Base-by-base conservation (phyloP, 2,329 filamentous ascomycete genomes). In the Alternaria viburni region DNA sequence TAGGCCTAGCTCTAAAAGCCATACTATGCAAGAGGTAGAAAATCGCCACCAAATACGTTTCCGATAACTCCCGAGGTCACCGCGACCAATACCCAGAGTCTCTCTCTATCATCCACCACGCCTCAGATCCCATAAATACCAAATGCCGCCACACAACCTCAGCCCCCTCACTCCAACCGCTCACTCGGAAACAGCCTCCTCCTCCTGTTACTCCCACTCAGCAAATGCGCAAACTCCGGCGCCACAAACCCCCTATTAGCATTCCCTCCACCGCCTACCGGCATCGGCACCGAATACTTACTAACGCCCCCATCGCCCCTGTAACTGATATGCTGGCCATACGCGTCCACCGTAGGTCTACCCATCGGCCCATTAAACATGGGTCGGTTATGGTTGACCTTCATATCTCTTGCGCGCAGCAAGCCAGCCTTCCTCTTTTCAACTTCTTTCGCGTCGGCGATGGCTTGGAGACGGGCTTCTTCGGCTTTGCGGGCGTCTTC, bases 291-390 rank as follows among this genome's bases (percentile, higher is more conserved):
- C 5, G n/a, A 3, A 4, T 43, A 28, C 25, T 45, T 28, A 4
- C 17, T 52, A 2, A 23, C 21, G 12, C 10, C 19, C 3, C 17
- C 49, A 26, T 36, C 36, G 0, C 13, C 13, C 4, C 15, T 19
- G 21, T n/a, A 19, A 15, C 15, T 41, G 5, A 52, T 52, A 52
- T 36, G 30, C 49, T 52, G 49, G 8, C 49, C 51, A 25, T 55
- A 60, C 9, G n/a, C 44, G 36, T 57, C 59, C 15, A 52, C 19
- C 6, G 49, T 52, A 8, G 59, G 46, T 25, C 41, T 28, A 9
- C 54, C 54, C 54, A 56, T 56, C 43, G 41, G 13, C 13, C 69
- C 64, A 26, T 75, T 73, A 26, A 70, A 74, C 57, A 75, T 47
- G n/a, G 71, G 69, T n/a, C 46, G 44, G 3, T 64, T 57, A 26